phyloP scores from a whole-genome alignment of 2,329 filamentous ascomycete species.

The Aspergillus tamarii region DNA sequence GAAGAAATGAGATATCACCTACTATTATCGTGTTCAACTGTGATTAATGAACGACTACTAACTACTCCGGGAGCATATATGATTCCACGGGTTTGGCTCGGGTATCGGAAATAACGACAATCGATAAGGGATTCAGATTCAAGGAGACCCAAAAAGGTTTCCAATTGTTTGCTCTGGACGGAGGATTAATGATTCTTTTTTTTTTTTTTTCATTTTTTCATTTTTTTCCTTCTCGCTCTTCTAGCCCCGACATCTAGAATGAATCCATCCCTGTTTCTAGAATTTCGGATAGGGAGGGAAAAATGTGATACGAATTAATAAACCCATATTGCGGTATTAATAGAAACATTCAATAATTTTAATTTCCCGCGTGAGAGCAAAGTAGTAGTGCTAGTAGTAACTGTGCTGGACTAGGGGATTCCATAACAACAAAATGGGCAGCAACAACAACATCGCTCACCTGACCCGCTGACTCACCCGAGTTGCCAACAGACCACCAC shows the following conservation, averaged over 20 bases:
- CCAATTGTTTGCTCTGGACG: not conserved
- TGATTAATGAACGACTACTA: not conserved
- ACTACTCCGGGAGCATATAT: not conserved
- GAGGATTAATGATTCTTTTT: not conserved
- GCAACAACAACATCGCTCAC: constrained; percentile 2
- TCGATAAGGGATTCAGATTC: not conserved
- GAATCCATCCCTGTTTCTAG: not conserved
- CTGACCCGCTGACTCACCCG: constrained; percentile 16
- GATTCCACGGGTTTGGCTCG: constrained; percentile 3
- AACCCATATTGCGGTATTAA: not conserved
- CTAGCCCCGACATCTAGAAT: not conserved
- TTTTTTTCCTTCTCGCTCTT: not conserved
- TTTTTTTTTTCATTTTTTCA: not conserved
- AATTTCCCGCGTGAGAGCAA: not conserved
- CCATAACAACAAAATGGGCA: not conserved
- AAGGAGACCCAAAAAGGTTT: not conserved
- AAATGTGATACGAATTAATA: not conserved
- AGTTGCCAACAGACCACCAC: not conserved
- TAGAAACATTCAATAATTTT: constrained; percentile 1
- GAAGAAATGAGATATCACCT: constrained; percentile 1
- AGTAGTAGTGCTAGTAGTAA: not conserved
- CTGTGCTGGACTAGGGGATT: not conserved
- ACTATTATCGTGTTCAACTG: not conserved
- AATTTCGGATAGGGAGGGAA: not conserved
- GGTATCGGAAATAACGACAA: not conserved